Evolutionary conservation across 2,329 filamentous ascomycete genomes (phyloP).

Genomic region (Diaporthe aspalathi): DNA sequence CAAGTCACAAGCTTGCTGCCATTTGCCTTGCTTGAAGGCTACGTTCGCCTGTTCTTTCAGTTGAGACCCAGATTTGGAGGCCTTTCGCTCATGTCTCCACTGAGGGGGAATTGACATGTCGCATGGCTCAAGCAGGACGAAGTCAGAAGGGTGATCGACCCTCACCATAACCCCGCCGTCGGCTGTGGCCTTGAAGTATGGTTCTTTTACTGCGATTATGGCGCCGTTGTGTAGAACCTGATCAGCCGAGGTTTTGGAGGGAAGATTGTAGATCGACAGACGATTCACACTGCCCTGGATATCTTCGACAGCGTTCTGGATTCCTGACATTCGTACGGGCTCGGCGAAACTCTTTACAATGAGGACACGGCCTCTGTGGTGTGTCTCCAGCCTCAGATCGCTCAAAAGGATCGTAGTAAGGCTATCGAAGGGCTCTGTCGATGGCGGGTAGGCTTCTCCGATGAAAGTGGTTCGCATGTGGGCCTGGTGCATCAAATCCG

Average conservation of each 20-base stretch:
- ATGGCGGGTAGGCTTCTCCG: conserved; percentile 37
- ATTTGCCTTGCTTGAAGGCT: conserved; percentile 29
- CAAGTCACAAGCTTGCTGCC: not conserved
- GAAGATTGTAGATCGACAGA: conserved; percentile 70
- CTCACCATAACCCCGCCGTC: conserved; percentile 49
- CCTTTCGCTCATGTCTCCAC: conserved; percentile 38
- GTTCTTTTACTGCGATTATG: conserved; percentile 51
- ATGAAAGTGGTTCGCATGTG: conserved; percentile 23
- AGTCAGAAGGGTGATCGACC: conserved; percentile 51
- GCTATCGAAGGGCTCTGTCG: conserved; percentile 18
- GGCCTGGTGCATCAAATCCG: not conserved
- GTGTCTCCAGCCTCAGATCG: conserved; percentile 38
- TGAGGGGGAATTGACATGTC: conserved; percentile 42
- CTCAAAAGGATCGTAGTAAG: conserved; percentile 30
- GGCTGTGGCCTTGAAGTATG: conserved; percentile 47
- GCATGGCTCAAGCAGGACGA: conserved; percentile 42
- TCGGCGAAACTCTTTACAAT: conserved; percentile 30
- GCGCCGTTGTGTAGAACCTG: conserved; percentile 48
- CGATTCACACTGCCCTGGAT: conserved; percentile 80
- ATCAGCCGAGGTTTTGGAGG: conserved; percentile 41
- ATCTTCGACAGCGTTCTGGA: conserved; percentile 74
- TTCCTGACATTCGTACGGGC: conserved; percentile 28
- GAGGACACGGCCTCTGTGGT: conserved; percentile 39
- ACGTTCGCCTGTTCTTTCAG: conserved; percentile 41
- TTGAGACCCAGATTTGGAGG: conserved; percentile 35